Evolutionary conservation across 2,329 filamentous ascomycete genomes (phyloP).

Genomic region (Nakataea oryzae): DNA sequence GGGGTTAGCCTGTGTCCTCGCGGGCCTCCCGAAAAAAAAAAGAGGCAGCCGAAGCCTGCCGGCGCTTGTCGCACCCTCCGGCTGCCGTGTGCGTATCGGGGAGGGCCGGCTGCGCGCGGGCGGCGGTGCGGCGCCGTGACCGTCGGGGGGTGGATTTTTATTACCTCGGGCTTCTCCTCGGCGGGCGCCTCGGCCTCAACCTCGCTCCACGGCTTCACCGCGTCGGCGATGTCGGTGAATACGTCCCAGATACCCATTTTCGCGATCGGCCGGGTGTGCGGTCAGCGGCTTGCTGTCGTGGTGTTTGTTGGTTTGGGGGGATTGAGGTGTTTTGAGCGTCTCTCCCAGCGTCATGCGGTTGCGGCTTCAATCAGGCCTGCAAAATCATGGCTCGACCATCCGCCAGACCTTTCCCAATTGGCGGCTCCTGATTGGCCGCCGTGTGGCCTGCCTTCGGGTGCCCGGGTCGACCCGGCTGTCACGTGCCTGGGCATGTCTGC

Average conservation of each 20-base stretch:
- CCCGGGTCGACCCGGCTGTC: neutral
- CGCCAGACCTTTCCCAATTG: slow-evolving; percentile 10
- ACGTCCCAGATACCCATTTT: slow-evolving; percentile 59
- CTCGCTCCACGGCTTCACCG: slow-evolving; percentile 53
- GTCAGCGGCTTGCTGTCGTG: neutral
- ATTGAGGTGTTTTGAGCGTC: neutral
- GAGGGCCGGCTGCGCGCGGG: neutral
- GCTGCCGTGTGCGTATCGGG: neutral
- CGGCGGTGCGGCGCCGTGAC: neutral
- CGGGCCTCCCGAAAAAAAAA: neutral
- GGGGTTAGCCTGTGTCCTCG: neutral
- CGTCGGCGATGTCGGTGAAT: slow-evolving; percentile 53
- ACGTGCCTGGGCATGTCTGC: neutral
- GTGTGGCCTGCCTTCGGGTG: neutral
- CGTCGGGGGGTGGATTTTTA: slow-evolving; percentile 8
- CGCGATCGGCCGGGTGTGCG: neutral
- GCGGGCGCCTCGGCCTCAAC: slow-evolving; percentile 58
- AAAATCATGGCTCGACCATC: slow-evolving; percentile 14
- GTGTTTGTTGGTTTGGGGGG: neutral
- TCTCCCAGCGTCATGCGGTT: slow-evolving; percentile 9
- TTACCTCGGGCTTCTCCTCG: slow-evolving; percentile 47
- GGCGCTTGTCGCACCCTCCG: neutral
- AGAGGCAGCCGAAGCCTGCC: neutral
- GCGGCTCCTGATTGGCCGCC: slow-evolving; percentile 14
- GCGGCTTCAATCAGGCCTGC: slow-evolving; percentile 8